phyloP scores from a whole-genome alignment of 83 land plant species.

The Picea abies region DNA sequence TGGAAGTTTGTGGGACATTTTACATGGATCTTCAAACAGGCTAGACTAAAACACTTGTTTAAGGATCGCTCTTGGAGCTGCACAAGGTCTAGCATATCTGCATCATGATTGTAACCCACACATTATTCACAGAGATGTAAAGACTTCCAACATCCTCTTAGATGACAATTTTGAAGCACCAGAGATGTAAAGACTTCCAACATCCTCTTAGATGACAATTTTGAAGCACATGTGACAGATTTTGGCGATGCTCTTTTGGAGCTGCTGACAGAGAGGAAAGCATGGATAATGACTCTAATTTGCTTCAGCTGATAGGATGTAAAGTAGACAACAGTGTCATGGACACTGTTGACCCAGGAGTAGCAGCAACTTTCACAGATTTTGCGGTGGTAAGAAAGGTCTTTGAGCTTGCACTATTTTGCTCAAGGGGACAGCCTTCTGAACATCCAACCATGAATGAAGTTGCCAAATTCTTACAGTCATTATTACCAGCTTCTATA shows the following conservation, averaged over 20 bases:
- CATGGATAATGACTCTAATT: slow-evolving; percentile 93
- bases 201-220: too few species aligned
- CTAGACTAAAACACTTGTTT: slow-evolving; percentile 86
- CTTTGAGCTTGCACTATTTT: slow-evolving; percentile 89
- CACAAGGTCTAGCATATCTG: slow-evolving; percentile 88
- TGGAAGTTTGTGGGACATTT: slow-evolving; percentile 92
- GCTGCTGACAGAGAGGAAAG: slow-evolving; percentile 89
- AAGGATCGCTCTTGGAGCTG: slow-evolving; percentile 84
- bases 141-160: slow-evolving; percentile 84
- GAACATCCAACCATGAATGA: slow-evolving; percentile 96
- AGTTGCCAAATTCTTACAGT: slow-evolving; percentile 37
- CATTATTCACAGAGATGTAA: slow-evolving; percentile 90
- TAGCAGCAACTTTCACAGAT: slow-evolving; percentile 72
- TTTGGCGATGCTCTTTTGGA: slow-evolving; percentile 98
- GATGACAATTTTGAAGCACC: slow-evolving; percentile 92
- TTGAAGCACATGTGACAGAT: slow-evolving; percentile 88
- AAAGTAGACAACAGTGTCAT: slow-evolving; percentile 78
- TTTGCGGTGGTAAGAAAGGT: slow-evolving; percentile 75
- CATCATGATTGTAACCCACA: slow-evolving; percentile 95
- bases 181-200: too few species aligned
- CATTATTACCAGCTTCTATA: too few species aligned
- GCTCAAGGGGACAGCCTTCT: slow-evolving; percentile 76
- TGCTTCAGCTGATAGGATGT: slow-evolving; percentile 84
- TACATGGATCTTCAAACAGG: slow-evolving; percentile 73
- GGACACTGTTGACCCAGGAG: slow-evolving; percentile 82